Evolutionary conservation across 768 basidiomycete genomes (phyloP), one percentile per base, ranked within the genome.

Genomic region (Lyophyllum atratum): DNA sequence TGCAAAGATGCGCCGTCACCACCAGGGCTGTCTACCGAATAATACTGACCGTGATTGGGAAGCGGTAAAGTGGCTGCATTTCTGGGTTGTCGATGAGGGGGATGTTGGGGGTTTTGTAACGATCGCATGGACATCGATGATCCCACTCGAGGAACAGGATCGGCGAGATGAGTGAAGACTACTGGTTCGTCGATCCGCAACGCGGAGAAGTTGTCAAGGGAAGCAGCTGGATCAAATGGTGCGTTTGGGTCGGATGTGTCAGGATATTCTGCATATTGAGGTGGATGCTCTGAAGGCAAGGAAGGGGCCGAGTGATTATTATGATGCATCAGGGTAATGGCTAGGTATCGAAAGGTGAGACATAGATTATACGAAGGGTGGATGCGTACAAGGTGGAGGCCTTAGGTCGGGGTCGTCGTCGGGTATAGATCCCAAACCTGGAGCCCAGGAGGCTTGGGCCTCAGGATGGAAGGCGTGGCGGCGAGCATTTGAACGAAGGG

Each of bases 51-150:
- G 46, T 57, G 54, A 51, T 21, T 56, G 34, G 60, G 55, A 42
- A 69, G 62, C 11, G 80, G 76, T 12, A 82, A 64, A 12, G 80
- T 78, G 47, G 78, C 70, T 8, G 74, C 74, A 63, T 77, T 73
- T 49, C 76, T 73, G 48, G 75, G 76, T 52, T 66, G 75, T 47
- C 63, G 69, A 49, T 69, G 70, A 48, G 64, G 64, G 14, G 60
- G 53, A 59, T 63, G 68, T 49, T 56, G 59, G 22, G 65, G 33
- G 39, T 68, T 64, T 54, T 71, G 67, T 26, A 61, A 49, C 6
- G 74, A 68, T 49, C 75, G 77, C 63, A 74, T 69, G 15, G 85
- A 84, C 78, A 85, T 80, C 29, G 86, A 82, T 19, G 85, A 86
- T 17, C 79, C 79, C 4, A 80, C 76, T 26, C 85, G 80, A 54